Evolutionary conservation across 2,329 filamentous ascomycete genomes (phyloP), one percentile per base, ranked within the genome.

Genomic region (Pseudogymnoascus pannorum): DNA sequence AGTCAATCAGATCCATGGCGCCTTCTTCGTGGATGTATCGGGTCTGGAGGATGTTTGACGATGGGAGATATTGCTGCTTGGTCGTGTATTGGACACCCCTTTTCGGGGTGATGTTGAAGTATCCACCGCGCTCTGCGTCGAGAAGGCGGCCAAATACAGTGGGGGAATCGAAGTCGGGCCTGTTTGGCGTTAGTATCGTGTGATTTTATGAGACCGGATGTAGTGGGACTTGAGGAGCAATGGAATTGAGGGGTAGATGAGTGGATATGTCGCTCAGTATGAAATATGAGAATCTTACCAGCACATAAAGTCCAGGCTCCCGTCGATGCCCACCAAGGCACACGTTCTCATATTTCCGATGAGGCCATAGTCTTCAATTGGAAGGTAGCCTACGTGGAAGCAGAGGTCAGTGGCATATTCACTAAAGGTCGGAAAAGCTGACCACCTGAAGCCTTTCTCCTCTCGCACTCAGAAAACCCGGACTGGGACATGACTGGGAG

Each of bases 281-380:
- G 40, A 6, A 38, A 16, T 38, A 38, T 42, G 40, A 42, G 20
- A 57, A 58, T 65, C 79, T 73, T 69, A 85, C 85, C 87, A 92
- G 73, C 87, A 91, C 87, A 91, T 88, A 67, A 86, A 90, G 70
- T 91, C 88, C 62, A 92, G 74, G 65, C 87, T 87, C 22, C 88
- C 88, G 68, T 88, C 85, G 70, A 88, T 88, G 66, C 86, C 87
- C 20, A 89, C 81, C n/a, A 91, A 76, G 12, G 88, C 87, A 75
- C 87, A 89, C 1, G 88, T 92, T 68, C 86, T 82, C 87, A 92
- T 90, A 69, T 91, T 91, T 22, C 88, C 88, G 68, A 92, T 89
- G 73, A 92, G 81, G 61, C 88, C 88, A 78, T 91, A 91, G 73
- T 91, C 84, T 70, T 91, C 88, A 66, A 91, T 88, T 36, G 71